Evolutionary conservation across 331 rosid species (phyloP), one percentile per base, ranked within the genome.

Genomic region (Quercus phellos): DNA sequence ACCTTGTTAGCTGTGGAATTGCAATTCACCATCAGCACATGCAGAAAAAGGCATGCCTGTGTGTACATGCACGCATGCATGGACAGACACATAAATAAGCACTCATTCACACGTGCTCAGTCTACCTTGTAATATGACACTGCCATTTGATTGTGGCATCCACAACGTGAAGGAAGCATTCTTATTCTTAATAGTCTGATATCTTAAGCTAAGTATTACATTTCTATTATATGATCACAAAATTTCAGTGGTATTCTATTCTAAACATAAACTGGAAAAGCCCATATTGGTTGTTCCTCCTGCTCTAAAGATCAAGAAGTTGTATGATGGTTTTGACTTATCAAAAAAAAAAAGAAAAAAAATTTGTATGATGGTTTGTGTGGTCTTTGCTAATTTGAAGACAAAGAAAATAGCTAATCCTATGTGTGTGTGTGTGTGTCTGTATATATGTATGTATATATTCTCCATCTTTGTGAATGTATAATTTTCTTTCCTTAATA

Each of bases 401-500:
- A 19, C 9, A 61, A 61, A 27, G 9, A 13, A 61, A n/a, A n/a
- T 32, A n/a, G 51, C 71, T 18, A 66, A 34, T 27, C 9, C 26
- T 66, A 34, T n/a, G 51, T 32, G 0, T 66, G 19, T 14, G 68
- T 27, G n/a, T 38, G 0, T 66, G 19, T 14, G 68, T 27, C 13
- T 35, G 0, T 35, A 0, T 35, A 2, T 60, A 70, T 35, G 17
- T 0, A 18, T 18, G 50, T n/a, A 34, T 34, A n/a, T n/a, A 16
- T 18, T 53, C 43, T 70, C 4, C 61, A n/a, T 53, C 22, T 71
- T 46, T 54, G 43, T 50, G 70, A 77, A 60, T 64, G 18, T 68
- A 51, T 75, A 70, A 27, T 19, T 75, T 4, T 70, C 46, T 77
- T 85, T 84, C 94, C 96, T 92, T 90, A 86, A 88, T 79, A 55